Evolutionary conservation across 192 early-diverging fungal species (phyloP), one percentile per base, ranked within the genome.

Genomic region (Linnemannia zychae): DNA sequence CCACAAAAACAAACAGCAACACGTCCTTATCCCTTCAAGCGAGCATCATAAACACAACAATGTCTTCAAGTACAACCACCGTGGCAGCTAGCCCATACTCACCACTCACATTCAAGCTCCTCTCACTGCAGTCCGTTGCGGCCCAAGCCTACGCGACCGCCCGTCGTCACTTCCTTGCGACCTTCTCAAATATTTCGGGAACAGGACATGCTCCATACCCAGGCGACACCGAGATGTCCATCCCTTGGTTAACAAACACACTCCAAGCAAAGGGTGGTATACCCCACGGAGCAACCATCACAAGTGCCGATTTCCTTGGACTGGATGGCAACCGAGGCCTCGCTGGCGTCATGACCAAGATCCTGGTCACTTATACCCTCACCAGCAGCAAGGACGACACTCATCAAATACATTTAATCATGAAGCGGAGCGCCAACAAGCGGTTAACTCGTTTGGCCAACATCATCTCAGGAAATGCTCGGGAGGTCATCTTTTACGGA

Each of bases 281-380:
- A 1, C 80, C 80, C 31, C 36, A 37, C 28, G 34, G 37, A 4
- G 67, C 80, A 3, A 81, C 37, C 12, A 72, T 81, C 31, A 48
- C 38, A 18, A 66, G 53, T 44, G 74, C 57, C 17, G 80, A 81
- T 4, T 81, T 52, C 66, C 75, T 44, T 5, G 80, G 80, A 0
- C 69, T 81, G 37, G 80, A 81, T 33, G 80, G 74, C 28, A 81
- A 81, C 60, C 80, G 80, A 18, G 80, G 80, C 5, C 31, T 81
- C 38, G 67, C 44, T 38, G 80, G 80, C 52, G 80, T 65, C 33
- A 81, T 81, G 80, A 81, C 71, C 17, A 74, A 69, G 46, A 69
- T 81, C 24, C 57, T 71, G 11, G 74, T 81, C 28, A 76, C 69
- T 3, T 81, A 72, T 57, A 72, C 67, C 49, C 38, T 67, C 5